These are phyloP conservation scores for Aspergillus baeticus DNA, from an alignment of 495 filamentous ascomycete genomes.

Conservation along the genomic window DNA sequence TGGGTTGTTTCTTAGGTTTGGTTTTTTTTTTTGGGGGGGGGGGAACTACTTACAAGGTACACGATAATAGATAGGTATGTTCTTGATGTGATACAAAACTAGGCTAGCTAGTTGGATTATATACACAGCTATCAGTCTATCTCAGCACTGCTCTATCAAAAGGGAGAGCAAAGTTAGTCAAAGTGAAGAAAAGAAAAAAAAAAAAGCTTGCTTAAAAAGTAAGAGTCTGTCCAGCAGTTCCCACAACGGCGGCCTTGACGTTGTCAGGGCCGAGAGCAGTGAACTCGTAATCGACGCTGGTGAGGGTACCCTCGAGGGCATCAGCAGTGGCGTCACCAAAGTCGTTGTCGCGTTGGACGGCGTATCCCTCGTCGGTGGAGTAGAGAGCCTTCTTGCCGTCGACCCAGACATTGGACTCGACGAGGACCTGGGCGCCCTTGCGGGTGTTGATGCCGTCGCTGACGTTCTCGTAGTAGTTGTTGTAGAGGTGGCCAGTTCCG, in stretches of 20 bases:
- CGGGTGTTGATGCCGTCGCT: conserved; percentile 64
- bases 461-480: conserved; percentile 47
- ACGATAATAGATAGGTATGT: no score
- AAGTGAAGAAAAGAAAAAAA: background rate
- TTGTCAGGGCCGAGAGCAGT: conserved; percentile 39
- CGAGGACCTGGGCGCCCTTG: conserved; percentile 61
- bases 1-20: no score
- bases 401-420: conserved; percentile 53
- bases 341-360: conserved; percentile 53
- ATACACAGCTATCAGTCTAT: no score
- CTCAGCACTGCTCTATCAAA: background rate
- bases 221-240: conserved; percentile 55
- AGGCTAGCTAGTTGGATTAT: no score
- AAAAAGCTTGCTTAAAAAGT: conserved; percentile 36
- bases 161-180: background rate
- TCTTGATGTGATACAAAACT: no score
- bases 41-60: no score
- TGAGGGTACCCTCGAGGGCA: conserved; percentile 48
- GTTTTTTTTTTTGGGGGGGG: no score
- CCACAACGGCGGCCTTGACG: conserved; percentile 45
- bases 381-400: conserved; percentile 46
- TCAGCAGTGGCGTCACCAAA: conserved; percentile 49
- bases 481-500: conserved; percentile 57
- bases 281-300: conserved; percentile 52
- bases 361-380: conserved; percentile 54